Base-by-base conservation (phyloP, 129 eudicot species). In the Arctium lappa region DNA sequence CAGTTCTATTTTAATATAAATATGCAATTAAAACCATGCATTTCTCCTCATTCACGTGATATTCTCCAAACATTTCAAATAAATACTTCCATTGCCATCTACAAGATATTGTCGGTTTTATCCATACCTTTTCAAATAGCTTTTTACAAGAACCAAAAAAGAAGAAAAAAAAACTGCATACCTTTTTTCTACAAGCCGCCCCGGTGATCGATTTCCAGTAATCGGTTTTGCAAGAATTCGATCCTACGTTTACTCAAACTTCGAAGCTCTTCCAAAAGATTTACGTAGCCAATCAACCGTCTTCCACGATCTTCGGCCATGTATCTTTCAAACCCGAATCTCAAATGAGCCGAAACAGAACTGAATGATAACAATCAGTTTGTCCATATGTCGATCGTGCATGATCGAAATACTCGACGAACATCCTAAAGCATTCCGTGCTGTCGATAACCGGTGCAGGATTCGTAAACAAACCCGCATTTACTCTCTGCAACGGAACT, bases 211-310 rank as follows among this genome's bases (percentile, higher is more conserved):
- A 29, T 56, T 27, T 31, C 62, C 60, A 53, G 6, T 38, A 78
- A 79, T 68, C 31, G 44, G 36, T 48, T 71, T 63, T 27, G 44
- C 78, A 79, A 72, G 73, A 73, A 56, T 29, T 9, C 33, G 8
- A 75, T 65, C 86, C 86, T 85, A 46, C 2, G n/a, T 27, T 18
- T 29, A 74, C 81, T 84, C 78, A 83, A 6, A 27, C 48, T 34
- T 56, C 27, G 81, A 81, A 89, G 89, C 86, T 89, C 88, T 83
- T 83, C 87, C 74, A 91, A 68, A 75, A 72, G 77, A 16, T 60
- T 18, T 53, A 82, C 31, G 29, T 79, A 91, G 1, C 68, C 88
- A 42, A 75, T 46, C 63, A 12, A 44, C 9, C 75, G 72, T 76
- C 85, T 79, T 12, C 81, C 82, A 15, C 65, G 86, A 60, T 46